Conservation (phyloP, 2,329 filamentous ascomycete species). For the Helotiales sp. region DNA sequence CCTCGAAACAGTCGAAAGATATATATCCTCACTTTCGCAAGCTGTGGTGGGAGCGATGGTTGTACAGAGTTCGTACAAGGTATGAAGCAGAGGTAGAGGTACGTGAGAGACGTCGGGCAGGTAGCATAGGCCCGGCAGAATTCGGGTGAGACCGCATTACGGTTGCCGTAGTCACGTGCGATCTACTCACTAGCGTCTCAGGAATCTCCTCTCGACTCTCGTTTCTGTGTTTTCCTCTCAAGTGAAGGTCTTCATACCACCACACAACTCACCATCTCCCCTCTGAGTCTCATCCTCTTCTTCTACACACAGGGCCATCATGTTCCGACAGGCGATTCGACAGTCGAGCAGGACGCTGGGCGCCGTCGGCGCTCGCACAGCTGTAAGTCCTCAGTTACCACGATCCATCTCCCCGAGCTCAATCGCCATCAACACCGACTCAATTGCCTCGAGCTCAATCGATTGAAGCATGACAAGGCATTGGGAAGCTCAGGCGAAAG, state of each 20-base stretch:
- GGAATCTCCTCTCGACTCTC: constrained; percentile 17
- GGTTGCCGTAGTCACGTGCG: constrained; percentile 11
- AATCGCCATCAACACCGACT: too few relatives aligned
- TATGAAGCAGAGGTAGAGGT: too few relatives aligned
- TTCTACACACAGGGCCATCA: constrained; percentile 60
- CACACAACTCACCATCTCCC: constrained; percentile 48
- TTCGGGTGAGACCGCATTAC: not conserved
- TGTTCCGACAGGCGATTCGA: constrained; percentile 98
- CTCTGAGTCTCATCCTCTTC: constrained; percentile 50
- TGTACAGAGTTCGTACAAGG: too few relatives aligned
- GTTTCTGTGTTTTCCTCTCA: constrained; percentile 15
- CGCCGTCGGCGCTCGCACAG: constrained; percentile 88
- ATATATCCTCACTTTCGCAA: too few relatives aligned
- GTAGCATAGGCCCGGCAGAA: too few relatives aligned
- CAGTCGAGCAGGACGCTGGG: constrained; percentile 94
- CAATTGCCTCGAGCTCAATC: too few relatives aligned
- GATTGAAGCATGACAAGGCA: too few relatives aligned
- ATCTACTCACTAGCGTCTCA: constrained; percentile 6
- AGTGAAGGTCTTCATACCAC: constrained; percentile 33
- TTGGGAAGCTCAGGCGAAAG: too few relatives aligned
- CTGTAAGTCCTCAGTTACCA: constrained; percentile 72
- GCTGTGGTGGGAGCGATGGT: too few relatives aligned
- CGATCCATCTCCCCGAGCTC: not conserved
- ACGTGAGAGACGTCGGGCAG: too few relatives aligned
- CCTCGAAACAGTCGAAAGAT: too few relatives aligned